A percentile compares a stretch with the other conserved stretches of the same genome.
Conservation (phyloP, 306 rosid genomes). For the Quercus wislizeni region DNA sequence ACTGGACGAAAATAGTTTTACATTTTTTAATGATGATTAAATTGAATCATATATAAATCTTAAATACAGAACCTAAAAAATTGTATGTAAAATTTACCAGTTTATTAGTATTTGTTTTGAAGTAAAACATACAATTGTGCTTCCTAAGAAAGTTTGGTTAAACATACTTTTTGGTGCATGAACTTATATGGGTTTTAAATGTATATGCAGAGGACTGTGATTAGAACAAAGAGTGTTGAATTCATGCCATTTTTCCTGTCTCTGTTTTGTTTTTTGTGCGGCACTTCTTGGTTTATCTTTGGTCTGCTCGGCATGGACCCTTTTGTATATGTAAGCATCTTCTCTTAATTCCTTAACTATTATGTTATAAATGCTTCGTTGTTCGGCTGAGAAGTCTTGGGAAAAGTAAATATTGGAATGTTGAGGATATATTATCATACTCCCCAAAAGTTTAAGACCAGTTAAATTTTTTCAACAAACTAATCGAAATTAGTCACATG, state of each 20-base stretch:
- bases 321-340: slow-evolving; percentile 59
- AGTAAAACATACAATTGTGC: no score
- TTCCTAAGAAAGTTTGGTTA: no score
- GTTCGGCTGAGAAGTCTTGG: background rate
- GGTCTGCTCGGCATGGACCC: slow-evolving; percentile 86
- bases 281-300: slow-evolving; percentile 84
- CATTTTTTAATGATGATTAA: no score
- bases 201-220: slow-evolving; percentile 70
- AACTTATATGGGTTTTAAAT: background rate
- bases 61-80: no score
- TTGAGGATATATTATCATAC: background rate
- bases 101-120: no score
- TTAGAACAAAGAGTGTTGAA: slow-evolving; percentile 78
- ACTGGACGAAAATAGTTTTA: no score
- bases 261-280: slow-evolving; percentile 79
- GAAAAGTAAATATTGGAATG: background rate
- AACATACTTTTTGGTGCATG: no score
- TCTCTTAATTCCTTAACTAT: background rate
- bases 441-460: no score
- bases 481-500: no score
- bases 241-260: slow-evolving; percentile 94
- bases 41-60: no score
- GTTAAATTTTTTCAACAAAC: background rate
- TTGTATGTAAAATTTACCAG: no score
- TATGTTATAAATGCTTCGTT: no score